Base-by-base conservation (phyloP, 495 filamentous ascomycete species). In the Neurospora pannonica region DNA sequence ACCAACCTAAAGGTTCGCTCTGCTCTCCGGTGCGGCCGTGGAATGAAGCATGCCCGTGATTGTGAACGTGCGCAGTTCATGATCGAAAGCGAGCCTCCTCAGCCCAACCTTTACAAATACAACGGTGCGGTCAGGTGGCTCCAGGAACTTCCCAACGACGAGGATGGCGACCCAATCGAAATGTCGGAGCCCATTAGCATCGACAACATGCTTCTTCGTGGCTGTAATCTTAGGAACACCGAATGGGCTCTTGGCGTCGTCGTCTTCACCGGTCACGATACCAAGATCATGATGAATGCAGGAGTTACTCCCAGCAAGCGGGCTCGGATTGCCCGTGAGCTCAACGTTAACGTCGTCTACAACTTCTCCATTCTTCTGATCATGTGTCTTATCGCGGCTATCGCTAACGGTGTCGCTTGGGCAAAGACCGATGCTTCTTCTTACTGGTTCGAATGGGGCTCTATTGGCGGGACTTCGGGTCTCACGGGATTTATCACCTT, bases 251-350 rank as follows among this genome's bases (percentile, higher is more conserved):
- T 99, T 37, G 97, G 95, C 73, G 88, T 99, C n/a, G 97, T 98
- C 70, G 85, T 97, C 43, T 99, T 97, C 85, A 99, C 97, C 34
- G 97, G 97, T 46, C 91, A 92, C 77, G 97, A 99, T 78, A 97
- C 97, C 28, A 99, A 98, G 85, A 98, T 98, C 81, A 99, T 99
- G 97, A 91, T 98, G 84, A 99, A 99, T 81, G 92, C 97, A 13
- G 97, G 97, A 72, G 93, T 94, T 69, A 98, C 97, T n/a, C 97
- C 97, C 10, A 97, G 90, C 76, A 99, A 99, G 84, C 91, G 95
- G 75, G 89, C 97, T 60, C 90, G 93, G 70, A 94, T 99, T 79
- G 91, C 94, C 42, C 92, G 92, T 76, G 94, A 97, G 79, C 85
- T 99, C 67, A 98, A 98, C 83, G 97, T 94, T 90, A 96, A 97